Evolutionary conservation across 257 asterid genomes (phyloP).

Genomic region (Datura wrightii): DNA sequence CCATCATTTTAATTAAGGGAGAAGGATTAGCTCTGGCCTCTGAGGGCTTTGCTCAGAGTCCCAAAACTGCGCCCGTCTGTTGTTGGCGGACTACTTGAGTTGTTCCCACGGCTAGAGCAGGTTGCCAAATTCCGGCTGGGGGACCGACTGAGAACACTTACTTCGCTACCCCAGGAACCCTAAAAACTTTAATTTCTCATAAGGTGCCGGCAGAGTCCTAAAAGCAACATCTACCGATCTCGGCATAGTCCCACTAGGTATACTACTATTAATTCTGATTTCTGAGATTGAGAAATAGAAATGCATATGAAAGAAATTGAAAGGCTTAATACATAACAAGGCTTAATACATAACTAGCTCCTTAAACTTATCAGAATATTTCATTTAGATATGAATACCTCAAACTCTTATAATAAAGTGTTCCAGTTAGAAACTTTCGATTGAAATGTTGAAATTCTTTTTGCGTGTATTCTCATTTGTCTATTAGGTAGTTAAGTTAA

Average conservation of each 20-base stretch:
- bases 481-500: no score
- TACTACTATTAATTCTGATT: neutral
- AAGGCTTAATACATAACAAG: no score
- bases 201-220: neutral
- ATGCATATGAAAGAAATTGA: neutral
- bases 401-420: no score
- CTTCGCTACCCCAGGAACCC: neutral
- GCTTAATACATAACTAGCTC: no score
- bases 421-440: no score
- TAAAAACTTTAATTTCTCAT: neutral
- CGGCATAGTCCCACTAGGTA: constrained; percentile 1
- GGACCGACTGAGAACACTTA: no score
- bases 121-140: no score
- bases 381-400: no score
- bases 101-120: neutral
- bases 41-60: neutral
- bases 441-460: no score
- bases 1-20: neutral
- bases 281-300: neutral
- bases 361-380: no score
- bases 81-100: neutral
- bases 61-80: neutral
- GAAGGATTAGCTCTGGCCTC: neutral
- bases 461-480: no score
- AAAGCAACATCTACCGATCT: neutral